These are phyloP conservation scores for Mycena belliarum DNA, from an alignment of 768 basidiomycete genomes.

Conservation along the genomic window DNA sequence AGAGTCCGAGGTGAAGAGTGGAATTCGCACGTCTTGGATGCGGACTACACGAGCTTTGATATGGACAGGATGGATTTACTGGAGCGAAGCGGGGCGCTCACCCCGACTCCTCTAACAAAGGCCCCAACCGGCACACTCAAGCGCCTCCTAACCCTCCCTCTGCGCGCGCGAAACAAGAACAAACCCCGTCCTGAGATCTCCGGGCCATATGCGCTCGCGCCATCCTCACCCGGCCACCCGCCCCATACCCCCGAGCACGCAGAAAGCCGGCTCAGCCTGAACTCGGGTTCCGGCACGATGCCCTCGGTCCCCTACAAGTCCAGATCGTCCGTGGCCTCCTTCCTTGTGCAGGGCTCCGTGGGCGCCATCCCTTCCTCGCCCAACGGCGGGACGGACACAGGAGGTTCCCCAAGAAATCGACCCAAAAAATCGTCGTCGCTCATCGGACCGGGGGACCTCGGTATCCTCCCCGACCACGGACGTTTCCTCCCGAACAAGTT, in stretches of 20 bases:
- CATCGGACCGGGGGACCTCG: slow-evolving; percentile 11
- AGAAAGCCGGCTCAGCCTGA: slow-evolving; percentile 8
- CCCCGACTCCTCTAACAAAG: slow-evolving; percentile 11
- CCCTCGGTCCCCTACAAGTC: background rate
- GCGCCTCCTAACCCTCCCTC: slow-evolving; percentile 18
- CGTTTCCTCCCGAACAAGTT: slow-evolving; percentile 18
- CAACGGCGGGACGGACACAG: slow-evolving; percentile 16
- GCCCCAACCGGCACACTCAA: slow-evolving; percentile 9
- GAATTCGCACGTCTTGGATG: slow-evolving; percentile 12
- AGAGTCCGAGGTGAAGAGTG: slow-evolving; percentile 20
- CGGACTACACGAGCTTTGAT: slow-evolving; percentile 22
- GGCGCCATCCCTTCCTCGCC: slow-evolving; percentile 19
- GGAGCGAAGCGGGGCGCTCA: slow-evolving; percentile 5
- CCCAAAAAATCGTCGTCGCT: slow-evolving; percentile 15
- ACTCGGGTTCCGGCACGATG: no score
- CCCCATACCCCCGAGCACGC: background rate
- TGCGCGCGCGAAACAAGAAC: slow-evolving; percentile 13
- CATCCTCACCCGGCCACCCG: slow-evolving; percentile 2
- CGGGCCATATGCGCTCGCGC: slow-evolving; percentile 20
- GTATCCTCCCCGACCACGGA: slow-evolving; percentile 13
- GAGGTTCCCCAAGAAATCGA: background rate
- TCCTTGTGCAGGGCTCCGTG: slow-evolving; percentile 8
- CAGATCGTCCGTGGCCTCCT: slow-evolving; percentile 8
- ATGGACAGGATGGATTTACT: slow-evolving; percentile 38
- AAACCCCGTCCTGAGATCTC: slow-evolving; percentile 23